Evolutionary conservation across 1,139 yeast species (phyloP), one percentile per base, ranked within the genome.

Genomic region (Yamadazyma pseudoaaseri): DNA sequence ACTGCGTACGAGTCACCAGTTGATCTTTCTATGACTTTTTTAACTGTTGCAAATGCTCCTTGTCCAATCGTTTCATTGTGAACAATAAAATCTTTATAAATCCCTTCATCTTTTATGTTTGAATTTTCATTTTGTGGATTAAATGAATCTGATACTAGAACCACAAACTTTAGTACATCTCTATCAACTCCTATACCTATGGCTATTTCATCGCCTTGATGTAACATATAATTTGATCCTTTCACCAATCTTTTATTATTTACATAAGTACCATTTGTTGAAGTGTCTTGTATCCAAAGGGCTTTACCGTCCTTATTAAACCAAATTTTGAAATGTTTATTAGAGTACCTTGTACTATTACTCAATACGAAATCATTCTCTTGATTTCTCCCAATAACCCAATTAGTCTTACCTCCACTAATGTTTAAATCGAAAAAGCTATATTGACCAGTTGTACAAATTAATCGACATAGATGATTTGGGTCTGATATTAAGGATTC

Each of bases 11-110:
- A 73, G 45, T 82, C 78, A 8, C 97, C 97, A 0, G 96, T 81
- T 5, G 79, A 60, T 38, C 97, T 70, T 49, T 89, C 94, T 1
- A 90, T 79, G 2, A 95, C 97, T 54, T 86, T 86, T 47, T 87
- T 83, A 14, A 92, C 98, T 1, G 90, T 84, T 3, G 97, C 97
- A 71, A 92, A 92, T 5, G 97, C 97, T 6, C 98, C 98, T 48
- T 86, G 94, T 1, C 98, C 98, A 3, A 92, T 83, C 5, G 86
- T 80, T 48, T 85, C 95, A 52, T 80, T 82, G 41, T 86, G 79
- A 20, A 92, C 76, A 11, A 86, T 84, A 55, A 81, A 92, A 48
- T 83, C 85, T 39, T 76, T 78, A 51, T 76, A 74, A 12, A 92
- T 82, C 0, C 89, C 76, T 33, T 65, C 65, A 36, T 65, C 71